A percentile compares a stretch with the other conserved stretches of the same genome.
phyloP scores from a whole-genome alignment of 306 rosid genomes.

The Cucurbita maxima region DNA sequence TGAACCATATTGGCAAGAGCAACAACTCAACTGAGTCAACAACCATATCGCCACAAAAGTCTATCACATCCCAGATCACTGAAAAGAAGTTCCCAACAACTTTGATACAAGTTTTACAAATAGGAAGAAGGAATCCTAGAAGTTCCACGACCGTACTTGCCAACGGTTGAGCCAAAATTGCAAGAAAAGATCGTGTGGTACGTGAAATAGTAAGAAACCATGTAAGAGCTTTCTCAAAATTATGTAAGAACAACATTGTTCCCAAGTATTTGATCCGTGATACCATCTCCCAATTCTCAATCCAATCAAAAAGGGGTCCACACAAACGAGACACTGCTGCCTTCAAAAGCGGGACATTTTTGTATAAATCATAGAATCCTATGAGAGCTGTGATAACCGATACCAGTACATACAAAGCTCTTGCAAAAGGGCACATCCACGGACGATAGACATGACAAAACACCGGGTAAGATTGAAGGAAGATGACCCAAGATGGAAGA shows the following conservation, averaged over 20 bases:
- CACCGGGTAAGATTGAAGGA: slow-evolving; percentile 95
- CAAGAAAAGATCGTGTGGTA: slow-evolving; percentile 41
- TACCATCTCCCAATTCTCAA: slow-evolving; percentile 94
- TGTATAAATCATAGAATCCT: slow-evolving; percentile 88
- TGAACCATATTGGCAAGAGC: slow-evolving; percentile 52
- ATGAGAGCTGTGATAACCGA: slow-evolving; percentile 79
- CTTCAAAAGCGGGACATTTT: slow-evolving; percentile 92
- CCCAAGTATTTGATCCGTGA: slow-evolving; percentile 87
- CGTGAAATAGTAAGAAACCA: slow-evolving; percentile 60
- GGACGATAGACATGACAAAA: slow-evolving; percentile 88
- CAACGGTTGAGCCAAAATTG: slow-evolving; percentile 61
- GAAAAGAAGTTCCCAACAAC: slow-evolving; percentile 39
- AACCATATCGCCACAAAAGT: slow-evolving; percentile 28
- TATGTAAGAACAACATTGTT: slow-evolving; percentile 87
- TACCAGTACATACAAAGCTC: slow-evolving; percentile 61
- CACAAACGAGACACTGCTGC: slow-evolving; percentile 75
- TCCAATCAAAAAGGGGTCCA: slow-evolving; percentile 95
- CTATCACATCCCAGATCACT: slow-evolving; percentile 38
- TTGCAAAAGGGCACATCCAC: slow-evolving; percentile 93
- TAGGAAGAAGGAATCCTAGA: slow-evolving; percentile 59
- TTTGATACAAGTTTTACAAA: slow-evolving; percentile 27
- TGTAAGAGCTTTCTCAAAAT: slow-evolving; percentile 62
- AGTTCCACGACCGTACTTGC: slow-evolving; percentile 33
- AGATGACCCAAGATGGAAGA: slow-evolving; percentile 90
- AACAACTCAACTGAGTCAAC: slow-evolving; percentile 47